Evolutionary conservation across 805 yeast genomes (phyloP).

Genomic region (Ogataea angusta): DNA sequence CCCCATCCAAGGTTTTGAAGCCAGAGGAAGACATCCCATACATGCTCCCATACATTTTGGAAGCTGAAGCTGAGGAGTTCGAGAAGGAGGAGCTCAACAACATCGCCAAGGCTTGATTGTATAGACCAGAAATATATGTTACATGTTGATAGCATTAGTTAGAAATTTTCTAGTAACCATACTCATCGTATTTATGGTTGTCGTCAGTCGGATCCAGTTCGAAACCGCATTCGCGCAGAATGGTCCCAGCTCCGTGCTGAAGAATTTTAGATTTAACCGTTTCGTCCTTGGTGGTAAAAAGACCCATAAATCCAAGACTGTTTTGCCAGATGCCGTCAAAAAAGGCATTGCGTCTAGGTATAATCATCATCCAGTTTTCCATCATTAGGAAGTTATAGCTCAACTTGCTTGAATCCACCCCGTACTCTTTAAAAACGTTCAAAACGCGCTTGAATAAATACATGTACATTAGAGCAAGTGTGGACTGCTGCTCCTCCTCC

Average conservation of each 20-base stretch:
- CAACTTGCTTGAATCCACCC: slow-evolving; percentile 37
- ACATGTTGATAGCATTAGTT: slow-evolving; percentile 1
- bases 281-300: slow-evolving; percentile 70
- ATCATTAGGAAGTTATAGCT: slow-evolving; percentile 85
- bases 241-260: slow-evolving; percentile 44
- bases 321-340: slow-evolving; percentile 65
- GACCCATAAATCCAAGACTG: slow-evolving; percentile 76
- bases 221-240: slow-evolving; percentile 66
- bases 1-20: slow-evolving; percentile 71
- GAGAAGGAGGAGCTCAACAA: slow-evolving; percentile 90
- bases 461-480: slow-evolving; percentile 65
- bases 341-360: slow-evolving; percentile 69
- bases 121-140: slow-evolving; percentile 6
- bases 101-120: slow-evolving; percentile 35
- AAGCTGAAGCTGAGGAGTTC: slow-evolving; percentile 87
- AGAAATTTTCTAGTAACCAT: slow-evolving; percentile 45
- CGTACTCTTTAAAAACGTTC: slow-evolving; percentile 58
- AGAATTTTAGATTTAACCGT: slow-evolving; percentile 48
- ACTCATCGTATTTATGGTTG: slow-evolving; percentile 51
- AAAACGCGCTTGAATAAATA: slow-evolving; percentile 69
- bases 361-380: slow-evolving; percentile 75
- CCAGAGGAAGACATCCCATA: slow-evolving; percentile 80
- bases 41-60: slow-evolving; percentile 83
- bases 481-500: slow-evolving; percentile 47
- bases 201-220: slow-evolving; percentile 52